Conservation (phyloP, 371 early-diverging fungal species). For the Mortierella sp. region DNA sequence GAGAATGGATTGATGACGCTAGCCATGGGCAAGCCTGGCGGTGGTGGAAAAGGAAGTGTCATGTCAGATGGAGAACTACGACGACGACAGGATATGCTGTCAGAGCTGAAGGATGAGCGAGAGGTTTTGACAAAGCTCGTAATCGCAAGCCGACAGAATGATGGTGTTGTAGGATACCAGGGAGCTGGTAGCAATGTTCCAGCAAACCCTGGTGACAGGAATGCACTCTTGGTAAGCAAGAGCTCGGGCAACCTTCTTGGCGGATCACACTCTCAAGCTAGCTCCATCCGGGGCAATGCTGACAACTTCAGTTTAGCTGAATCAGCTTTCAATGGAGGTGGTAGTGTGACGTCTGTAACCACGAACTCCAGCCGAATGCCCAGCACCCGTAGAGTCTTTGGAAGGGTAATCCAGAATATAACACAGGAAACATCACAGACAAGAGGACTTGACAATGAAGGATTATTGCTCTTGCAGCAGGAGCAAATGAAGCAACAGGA, state of each 20-base stretch:
- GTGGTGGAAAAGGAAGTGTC: conserved; percentile 49
- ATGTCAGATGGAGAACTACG: conserved; percentile 78
- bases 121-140: conserved; percentile 68
- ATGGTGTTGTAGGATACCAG: conserved; percentile 55
- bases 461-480: conserved; percentile 79
- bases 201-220: conserved; percentile 57
- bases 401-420: conserved; percentile 64
- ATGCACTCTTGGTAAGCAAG: conserved; percentile 37
- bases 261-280: conserved; percentile 22
- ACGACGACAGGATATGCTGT: conserved; percentile 83
- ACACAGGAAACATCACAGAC: conserved; percentile 83
- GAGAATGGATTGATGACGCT: conserved; percentile 68
- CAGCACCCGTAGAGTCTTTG: conserved; percentile 71
- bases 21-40: conserved; percentile 60
- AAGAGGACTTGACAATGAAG: conserved; percentile 77
- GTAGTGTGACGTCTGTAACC: conserved; percentile 14
- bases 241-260: neutral
- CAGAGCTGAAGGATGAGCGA: conserved; percentile 78
- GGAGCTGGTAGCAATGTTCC: conserved; percentile 57
- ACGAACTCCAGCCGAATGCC: conserved; percentile 41
- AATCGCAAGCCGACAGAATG: conserved; percentile 63
- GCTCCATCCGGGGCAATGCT: conserved; percentile 30
- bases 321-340: conserved; percentile 25
- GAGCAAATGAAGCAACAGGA: conserved; percentile 87
- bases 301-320: conserved; percentile 37